Evolutionary conservation across 495 filamentous ascomycete genomes (phyloP).

Genomic region (Daldinia childiae): DNA sequence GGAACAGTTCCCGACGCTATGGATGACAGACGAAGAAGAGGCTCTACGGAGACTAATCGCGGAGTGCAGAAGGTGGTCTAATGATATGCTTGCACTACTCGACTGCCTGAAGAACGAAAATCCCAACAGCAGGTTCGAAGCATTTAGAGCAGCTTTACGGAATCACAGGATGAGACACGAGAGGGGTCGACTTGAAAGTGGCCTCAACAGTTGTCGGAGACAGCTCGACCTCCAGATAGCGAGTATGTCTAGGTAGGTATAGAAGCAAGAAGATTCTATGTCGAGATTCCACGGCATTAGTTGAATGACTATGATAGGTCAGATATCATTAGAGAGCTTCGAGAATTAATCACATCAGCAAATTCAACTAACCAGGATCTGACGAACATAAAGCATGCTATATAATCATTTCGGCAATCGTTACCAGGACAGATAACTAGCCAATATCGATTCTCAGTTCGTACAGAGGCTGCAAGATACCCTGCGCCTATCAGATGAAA

Average conservation of each 20-base stretch:
- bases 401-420: not conserved
- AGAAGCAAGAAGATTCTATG: too few species aligned
- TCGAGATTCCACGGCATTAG: not conserved
- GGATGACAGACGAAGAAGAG: not conserved
- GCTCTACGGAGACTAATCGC: not conserved
- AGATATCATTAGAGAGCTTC: not conserved
- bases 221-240: not conserved
- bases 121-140: not conserved
- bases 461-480: slow-evolving; percentile 5
- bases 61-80: not conserved
- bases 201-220: not conserved
- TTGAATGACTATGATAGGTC: not conserved
- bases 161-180: not conserved
- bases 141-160: not conserved
- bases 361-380: not conserved
- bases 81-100: not conserved
- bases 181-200: not conserved
- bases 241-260: not conserved
- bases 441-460: not conserved
- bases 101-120: not conserved
- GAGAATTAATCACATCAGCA: not conserved
- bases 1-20: not conserved
- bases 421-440: not conserved
- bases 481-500: slow-evolving; percentile 17
- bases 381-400: not conserved